These are phyloP conservation scores for Bacidia gigantensis DNA, from an alignment of 495 filamentous ascomycete species.

Conservation along the genomic window DNA sequence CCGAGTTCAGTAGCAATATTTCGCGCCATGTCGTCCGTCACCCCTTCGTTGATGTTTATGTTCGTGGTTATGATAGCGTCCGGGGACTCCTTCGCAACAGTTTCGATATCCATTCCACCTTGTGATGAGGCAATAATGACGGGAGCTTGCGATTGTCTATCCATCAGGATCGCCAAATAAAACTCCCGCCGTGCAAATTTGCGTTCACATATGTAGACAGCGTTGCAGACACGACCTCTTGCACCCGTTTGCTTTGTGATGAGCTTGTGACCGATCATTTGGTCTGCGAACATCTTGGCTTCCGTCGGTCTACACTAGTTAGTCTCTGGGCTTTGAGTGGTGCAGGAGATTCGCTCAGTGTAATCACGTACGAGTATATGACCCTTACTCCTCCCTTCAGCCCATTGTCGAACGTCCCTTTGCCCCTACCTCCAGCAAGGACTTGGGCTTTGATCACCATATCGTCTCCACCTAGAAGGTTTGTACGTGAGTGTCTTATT, in stretches of 20 bases:
- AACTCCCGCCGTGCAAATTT: constrained; percentile 98
- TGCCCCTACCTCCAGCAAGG: constrained; percentile 90
- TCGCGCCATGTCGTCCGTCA: constrained; percentile 86
- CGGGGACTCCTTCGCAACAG: constrained; percentile 92
- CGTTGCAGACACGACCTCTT: constrained; percentile 77
- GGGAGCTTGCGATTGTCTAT: constrained; percentile 78
- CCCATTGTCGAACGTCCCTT: constrained; percentile 94
- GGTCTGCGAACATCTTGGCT: constrained; percentile 93
- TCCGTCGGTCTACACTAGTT: constrained; percentile 45
- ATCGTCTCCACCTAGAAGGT: constrained; percentile 59
- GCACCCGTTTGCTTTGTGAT: constrained; percentile 98
- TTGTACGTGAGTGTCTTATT: not conserved
- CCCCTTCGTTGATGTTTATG: constrained; percentile 86
- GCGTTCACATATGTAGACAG: constrained; percentile 97
- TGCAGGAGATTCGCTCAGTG: not conserved
- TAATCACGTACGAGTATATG: constrained; percentile 72
- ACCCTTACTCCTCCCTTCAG: constrained; percentile 97
- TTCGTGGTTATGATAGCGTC: constrained; percentile 87
- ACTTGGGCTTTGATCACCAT: constrained; percentile 99
- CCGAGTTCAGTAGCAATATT: constrained; percentile 85
- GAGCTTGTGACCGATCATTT: constrained; percentile 99
- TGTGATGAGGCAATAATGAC: constrained; percentile 96
- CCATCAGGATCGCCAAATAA: constrained; percentile 97
- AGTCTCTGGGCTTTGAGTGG: not conserved
- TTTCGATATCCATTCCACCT: constrained; percentile 98